Conservation (phyloP, 495 filamentous ascomycete genomes). For the Xylaria curta region DNA sequence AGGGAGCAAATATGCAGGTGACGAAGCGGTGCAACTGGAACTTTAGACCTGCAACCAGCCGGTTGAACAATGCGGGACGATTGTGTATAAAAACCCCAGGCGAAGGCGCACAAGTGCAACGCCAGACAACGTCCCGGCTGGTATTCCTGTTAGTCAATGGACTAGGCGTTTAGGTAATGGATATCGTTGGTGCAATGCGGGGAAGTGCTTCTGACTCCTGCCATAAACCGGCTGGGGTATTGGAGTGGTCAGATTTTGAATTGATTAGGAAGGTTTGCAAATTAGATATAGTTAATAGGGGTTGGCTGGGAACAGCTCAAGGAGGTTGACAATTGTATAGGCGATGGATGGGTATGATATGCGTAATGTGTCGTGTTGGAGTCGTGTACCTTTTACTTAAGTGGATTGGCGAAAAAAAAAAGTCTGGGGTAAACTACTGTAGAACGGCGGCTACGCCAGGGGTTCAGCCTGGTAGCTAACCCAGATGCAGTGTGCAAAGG, state of each 20-base stretch:
- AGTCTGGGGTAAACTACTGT: conserved; percentile 14
- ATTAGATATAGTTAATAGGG: background rate
- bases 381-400: conserved; percentile 1
- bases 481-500: conserved; percentile 3
- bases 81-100: background rate
- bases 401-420: conserved; percentile 1
- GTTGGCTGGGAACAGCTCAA: conserved; percentile 12
- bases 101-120: conserved; percentile 5
- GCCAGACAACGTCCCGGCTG: conserved; percentile 26
- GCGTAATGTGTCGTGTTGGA: conserved; percentile 11
- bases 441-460: conserved; percentile 1
- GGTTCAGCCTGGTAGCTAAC: conserved; percentile 2
- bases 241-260: background rate
- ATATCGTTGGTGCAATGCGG: conserved; percentile 51
- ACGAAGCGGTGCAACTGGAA: conserved; percentile 17
- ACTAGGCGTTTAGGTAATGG: conserved; percentile 54
- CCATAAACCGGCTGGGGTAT: background rate
- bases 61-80: background rate
- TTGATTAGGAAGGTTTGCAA: conserved; percentile 16
- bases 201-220: conserved; percentile 39
- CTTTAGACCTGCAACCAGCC: conserved; percentile 1
- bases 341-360: background rate
- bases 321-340: background rate
- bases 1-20: conserved; percentile 12
- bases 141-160: conserved; percentile 57